phyloP scores from a whole-genome alignment of 2,329 filamentous ascomycete genomes.

The Rhinocladiella mackenziei region DNA sequence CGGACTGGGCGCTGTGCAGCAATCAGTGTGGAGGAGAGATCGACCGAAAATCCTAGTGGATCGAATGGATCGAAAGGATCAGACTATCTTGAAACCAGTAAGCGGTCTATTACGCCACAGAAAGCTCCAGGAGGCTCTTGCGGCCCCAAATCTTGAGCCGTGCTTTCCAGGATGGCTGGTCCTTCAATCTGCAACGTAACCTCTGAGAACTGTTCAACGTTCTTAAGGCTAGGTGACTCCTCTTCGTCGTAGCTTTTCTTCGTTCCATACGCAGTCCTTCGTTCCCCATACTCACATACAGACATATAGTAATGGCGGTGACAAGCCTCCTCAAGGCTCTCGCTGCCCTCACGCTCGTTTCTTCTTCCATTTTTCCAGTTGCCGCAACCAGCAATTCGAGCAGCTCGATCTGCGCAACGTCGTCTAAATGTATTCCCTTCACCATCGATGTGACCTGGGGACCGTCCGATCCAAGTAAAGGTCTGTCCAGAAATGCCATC shows the following conservation, averaged over 20 bases:
- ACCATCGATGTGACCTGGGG: slow-evolving; percentile 36
- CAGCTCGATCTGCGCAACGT: slow-evolving; percentile 14
- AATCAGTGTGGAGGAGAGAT: slow-evolving; percentile 2
- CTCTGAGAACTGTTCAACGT: background rate
- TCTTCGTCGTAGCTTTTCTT: slow-evolving; percentile 9
- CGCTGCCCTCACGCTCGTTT: slow-evolving; percentile 23
- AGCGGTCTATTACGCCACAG: slow-evolving; percentile 4
- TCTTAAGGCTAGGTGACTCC: background rate
- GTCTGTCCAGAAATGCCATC: slow-evolving; percentile 52
- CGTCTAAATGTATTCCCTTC: slow-evolving; percentile 30
- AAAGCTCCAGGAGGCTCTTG: slow-evolving; percentile 17
- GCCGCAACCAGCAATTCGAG: slow-evolving; percentile 9
- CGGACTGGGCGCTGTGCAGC: too few species aligned
- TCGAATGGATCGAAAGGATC: slow-evolving; percentile 13
- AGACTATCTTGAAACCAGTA: slow-evolving; percentile 15
- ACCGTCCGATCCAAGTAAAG: slow-evolving; percentile 39
- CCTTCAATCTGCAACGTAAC: slow-evolving; percentile 11
- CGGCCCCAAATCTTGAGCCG: slow-evolving; percentile 13
- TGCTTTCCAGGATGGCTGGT: slow-evolving; percentile 20
- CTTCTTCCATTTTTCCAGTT: slow-evolving; percentile 15
- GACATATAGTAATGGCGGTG: slow-evolving; percentile 15
- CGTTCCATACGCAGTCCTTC: background rate
- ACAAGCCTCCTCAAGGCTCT: slow-evolving; percentile 14
- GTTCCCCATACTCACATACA: slow-evolving; percentile 3
- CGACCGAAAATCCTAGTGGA: slow-evolving; percentile 2